A percentile compares a stretch with the other conserved stretches of the same genome.
These are phyloP conservation scores for Pseudocercospora vitis DNA, from an alignment of 2,329 filamentous ascomycete genomes.

Conservation along the genomic window DNA sequence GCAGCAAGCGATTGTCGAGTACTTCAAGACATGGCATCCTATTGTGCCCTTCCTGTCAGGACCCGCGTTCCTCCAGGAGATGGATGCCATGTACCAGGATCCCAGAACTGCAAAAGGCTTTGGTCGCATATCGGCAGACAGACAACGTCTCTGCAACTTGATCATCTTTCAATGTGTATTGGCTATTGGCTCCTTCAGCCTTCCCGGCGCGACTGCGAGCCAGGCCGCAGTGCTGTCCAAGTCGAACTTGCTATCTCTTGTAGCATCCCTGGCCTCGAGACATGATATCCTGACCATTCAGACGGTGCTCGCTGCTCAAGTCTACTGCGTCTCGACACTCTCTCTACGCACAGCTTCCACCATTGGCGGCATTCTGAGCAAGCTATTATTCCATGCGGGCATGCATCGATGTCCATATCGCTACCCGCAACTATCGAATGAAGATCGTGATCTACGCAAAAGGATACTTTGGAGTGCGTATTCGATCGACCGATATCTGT, in stretches of 20 bases:
- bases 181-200: conserved; percentile 43
- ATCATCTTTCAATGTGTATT: conserved; percentile 54
- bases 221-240: conserved; percentile 41
- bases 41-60: conserved; percentile 56
- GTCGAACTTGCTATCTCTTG: conserved; percentile 41
- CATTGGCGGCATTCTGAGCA: conserved; percentile 49
- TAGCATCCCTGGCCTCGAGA: conserved; percentile 43
- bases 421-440: conserved; percentile 38
- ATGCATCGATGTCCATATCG: conserved; percentile 55
- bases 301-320: conserved; percentile 50
- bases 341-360: conserved; percentile 52
- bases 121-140: conserved; percentile 23
- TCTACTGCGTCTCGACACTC: conserved; percentile 52
- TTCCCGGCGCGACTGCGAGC: conserved; percentile 34
- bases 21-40: conserved; percentile 55
- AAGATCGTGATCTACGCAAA: conserved; percentile 40
- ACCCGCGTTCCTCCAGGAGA: conserved; percentile 48
- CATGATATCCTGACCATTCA: conserved; percentile 51
- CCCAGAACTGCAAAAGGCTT: conserved; percentile 32
- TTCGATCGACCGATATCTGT: conserved; percentile 42
- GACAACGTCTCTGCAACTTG: conserved; percentile 34
- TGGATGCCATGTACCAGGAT: conserved; percentile 47
- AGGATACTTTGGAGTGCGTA: conserved; percentile 47
- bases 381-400: conserved; percentile 52
- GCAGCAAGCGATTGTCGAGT: conserved; percentile 48